Evolutionary conservation across 768 basidiomycete species (phyloP), one percentile per base, ranked within the genome.

Genomic region (Panus rudis): DNA sequence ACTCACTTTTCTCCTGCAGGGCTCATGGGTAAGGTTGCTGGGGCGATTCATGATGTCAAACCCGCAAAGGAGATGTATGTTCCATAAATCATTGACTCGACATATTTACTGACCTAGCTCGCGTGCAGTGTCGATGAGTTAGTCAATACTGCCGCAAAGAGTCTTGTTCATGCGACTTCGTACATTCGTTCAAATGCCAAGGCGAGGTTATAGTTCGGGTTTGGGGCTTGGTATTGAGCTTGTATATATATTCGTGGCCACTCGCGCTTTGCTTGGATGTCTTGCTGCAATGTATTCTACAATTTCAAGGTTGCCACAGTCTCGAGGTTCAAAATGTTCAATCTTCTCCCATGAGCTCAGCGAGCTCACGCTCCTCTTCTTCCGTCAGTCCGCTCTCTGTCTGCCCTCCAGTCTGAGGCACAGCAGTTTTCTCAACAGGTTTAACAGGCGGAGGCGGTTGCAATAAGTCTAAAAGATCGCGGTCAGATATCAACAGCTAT

Each of bases 301-400:
- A n/a, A n/a, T n/a, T n/a, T n/a, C n/a, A n/a, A n/a, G n/a, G n/a
- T n/a, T n/a, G n/a, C n/a, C n/a, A n/a, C n/a, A n/a, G n/a, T n/a
- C n/a, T n/a, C n/a, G n/a, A n/a, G n/a, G n/a, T n/a, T n/a, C n/a
- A n/a, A n/a, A n/a, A n/a, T n/a, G 21, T 20, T 35, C 33, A 35
- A 35, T 59, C 55, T 3, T 58, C 58, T 28, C 59, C 70, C 74
- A 85, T 75, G 27, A 96, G 62, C 56, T 92, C 91, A 27, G 81
- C 92, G 17, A 97, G 68, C 60, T 96, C 92, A 17, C 78, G 72
- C 54, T 92, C 91, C 62, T 96, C 93, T 41, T 94, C 93, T 54
- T 84, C 89, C 8, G 92, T 85, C 62, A 93, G 32, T 48, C 48
- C 32, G 73, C 56, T 51, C 31, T 53, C 52, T 26, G 58, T 57